These are phyloP conservation scores for Calonectria naviculata DNA, from an alignment of 2,329 filamentous ascomycete genomes.

Conservation along the genomic window DNA sequence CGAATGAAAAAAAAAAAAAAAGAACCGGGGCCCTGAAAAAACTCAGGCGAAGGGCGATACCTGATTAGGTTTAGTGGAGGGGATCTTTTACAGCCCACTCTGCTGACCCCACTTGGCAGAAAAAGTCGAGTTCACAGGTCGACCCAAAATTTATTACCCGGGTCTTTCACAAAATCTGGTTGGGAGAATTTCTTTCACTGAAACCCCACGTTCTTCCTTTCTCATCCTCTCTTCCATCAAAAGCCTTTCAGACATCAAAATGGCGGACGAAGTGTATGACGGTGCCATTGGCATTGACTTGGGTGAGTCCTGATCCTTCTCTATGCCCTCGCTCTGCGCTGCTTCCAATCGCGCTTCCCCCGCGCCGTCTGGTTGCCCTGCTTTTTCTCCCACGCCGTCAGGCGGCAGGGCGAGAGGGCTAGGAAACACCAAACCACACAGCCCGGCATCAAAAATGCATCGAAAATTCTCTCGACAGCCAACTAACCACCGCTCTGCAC, in stretches of 20 bases:
- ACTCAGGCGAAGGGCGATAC: constrained; percentile 41
- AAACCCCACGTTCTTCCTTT: constrained; percentile 49
- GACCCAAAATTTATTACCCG: constrained; percentile 45
- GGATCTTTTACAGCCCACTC: constrained; percentile 36
- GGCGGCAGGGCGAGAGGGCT: not conserved
- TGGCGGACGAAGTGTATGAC: constrained; percentile 99
- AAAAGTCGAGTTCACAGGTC: constrained; percentile 46
- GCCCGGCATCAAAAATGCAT: not conserved
- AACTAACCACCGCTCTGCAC: constrained; percentile 31
- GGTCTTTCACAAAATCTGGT: constrained; percentile 47
- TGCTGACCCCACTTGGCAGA: constrained; percentile 39
- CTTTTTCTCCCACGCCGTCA: not conserved
- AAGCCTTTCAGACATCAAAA: constrained; percentile 61
- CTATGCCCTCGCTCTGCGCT: constrained; percentile 10
- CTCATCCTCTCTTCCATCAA: constrained; percentile 41
- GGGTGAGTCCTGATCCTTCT: constrained; percentile 69
- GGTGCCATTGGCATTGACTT: constrained; percentile 99
- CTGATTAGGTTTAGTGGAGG: constrained; percentile 37
- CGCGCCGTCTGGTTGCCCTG: not conserved
- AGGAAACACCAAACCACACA: not conserved
- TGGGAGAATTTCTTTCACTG: constrained; percentile 51
- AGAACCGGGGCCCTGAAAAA: constrained; percentile 37
- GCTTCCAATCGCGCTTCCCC: not conserved
- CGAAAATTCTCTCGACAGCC: not conserved
- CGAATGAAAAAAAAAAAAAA: constrained; percentile 24